phyloP scores from a whole-genome alignment of 2,329 filamentous ascomycete genomes.

The Ceratocystis alfenasii region DNA sequence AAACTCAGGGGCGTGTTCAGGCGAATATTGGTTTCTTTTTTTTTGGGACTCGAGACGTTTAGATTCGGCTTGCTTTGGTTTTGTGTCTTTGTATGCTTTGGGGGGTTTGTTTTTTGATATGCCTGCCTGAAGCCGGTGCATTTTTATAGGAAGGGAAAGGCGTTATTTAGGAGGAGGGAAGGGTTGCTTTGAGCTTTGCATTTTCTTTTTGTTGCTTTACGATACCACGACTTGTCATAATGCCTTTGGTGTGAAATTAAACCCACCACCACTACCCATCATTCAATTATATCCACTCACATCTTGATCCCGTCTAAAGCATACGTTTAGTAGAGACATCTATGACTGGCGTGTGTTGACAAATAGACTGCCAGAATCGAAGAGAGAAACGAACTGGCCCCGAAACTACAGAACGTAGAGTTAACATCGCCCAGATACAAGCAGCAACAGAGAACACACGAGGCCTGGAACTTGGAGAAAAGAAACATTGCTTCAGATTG shows the following conservation, averaged over 20 bases:
- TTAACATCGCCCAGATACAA: not conserved
- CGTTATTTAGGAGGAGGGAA: not conserved
- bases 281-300: not conserved
- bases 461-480: too few species aligned
- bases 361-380: too few species aligned
- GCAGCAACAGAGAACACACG: too few species aligned
- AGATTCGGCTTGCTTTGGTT: not conserved
- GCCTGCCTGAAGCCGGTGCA: not conserved
- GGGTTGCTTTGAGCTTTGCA: not conserved
- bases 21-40: not conserved
- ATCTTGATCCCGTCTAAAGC: not conserved
- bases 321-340: too few species aligned
- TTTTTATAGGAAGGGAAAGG: conserved; percentile 8
- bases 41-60: not conserved
- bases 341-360: too few species aligned
- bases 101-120: not conserved
- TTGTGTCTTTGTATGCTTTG: not conserved
- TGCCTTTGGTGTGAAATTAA: not conserved
- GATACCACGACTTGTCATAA: conserved; percentile 16
- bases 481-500: not conserved
- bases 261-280: not conserved
- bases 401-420: not conserved
- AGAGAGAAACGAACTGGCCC: too few species aligned
- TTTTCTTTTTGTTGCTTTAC: conserved; percentile 14
- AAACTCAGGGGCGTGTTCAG: not conserved